phyloP scores from a whole-genome alignment of 2,329 filamentous ascomycete genomes.

The Ceratocystiopsis sp. region DNA sequence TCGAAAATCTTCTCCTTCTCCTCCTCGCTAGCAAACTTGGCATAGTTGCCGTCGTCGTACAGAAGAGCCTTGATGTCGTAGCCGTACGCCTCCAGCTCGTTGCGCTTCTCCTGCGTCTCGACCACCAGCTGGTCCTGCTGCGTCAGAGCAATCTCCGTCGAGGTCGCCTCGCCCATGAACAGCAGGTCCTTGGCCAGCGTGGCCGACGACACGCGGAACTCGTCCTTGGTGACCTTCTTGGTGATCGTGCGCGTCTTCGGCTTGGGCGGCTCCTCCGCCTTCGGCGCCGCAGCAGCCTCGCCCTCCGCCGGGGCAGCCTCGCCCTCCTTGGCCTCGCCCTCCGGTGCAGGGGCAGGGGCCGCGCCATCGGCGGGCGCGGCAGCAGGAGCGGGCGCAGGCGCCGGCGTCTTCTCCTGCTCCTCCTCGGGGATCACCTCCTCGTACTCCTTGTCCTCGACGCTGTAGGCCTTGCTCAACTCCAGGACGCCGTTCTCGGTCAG shows the following conservation, averaged over 20 bases:
- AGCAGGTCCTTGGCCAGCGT: constrained; percentile 62
- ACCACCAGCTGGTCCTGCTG: constrained; percentile 98
- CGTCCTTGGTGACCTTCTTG: constrained; percentile 97
- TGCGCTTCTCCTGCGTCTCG: constrained; percentile 99
- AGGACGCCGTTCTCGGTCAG: constrained; percentile 92
- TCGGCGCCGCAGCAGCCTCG: constrained; percentile 37
- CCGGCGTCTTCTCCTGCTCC: constrained; percentile 16
- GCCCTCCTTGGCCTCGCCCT: neutral
- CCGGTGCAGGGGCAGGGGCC: neutral
- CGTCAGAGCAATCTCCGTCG: constrained; percentile 81
- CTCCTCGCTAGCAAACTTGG: constrained; percentile 7
- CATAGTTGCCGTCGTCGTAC: constrained; percentile 4
- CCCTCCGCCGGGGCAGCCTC: constrained; percentile 6
- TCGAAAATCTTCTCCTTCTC: constrained; percentile 37
- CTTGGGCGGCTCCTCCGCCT: constrained; percentile 51
- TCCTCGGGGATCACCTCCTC: constrained; percentile 46
- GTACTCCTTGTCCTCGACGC: constrained; percentile 92
- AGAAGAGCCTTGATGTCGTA: constrained; percentile 87
- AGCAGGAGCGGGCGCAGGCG: neutral
- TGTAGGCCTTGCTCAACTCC: constrained; percentile 94
- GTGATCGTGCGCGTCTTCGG: constrained; percentile 90
- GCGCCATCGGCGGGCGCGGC: constrained; percentile 30
- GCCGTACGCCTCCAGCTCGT: constrained; percentile 94
- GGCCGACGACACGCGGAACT: constrained; percentile 71
- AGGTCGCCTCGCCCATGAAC: constrained; percentile 48